Evolutionary conservation across 2,329 filamentous ascomycete genomes (phyloP).

Genomic region (Alternaria panax): DNA sequence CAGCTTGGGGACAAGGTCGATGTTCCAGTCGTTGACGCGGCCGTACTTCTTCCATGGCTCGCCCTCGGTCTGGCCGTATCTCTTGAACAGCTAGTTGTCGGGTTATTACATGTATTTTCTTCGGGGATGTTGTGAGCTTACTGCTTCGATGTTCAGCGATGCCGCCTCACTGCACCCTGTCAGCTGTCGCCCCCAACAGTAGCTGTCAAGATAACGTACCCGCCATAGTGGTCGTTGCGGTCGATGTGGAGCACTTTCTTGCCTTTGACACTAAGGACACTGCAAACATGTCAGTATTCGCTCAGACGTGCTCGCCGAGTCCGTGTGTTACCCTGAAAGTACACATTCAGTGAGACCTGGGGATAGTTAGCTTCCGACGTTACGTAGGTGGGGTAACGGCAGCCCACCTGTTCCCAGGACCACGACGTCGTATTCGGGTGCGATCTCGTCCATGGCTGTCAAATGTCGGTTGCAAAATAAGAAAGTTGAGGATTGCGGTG

Average conservation of each 20-base stretch:
- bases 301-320: constrained; percentile 1
- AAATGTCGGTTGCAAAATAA: constrained; percentile 18
- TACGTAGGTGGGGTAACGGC: constrained; percentile 50
- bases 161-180: constrained; percentile 77
- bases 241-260: constrained; percentile 99
- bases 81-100: constrained; percentile 82
- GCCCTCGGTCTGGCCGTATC: constrained; percentile 84
- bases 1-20: constrained; percentile 97
- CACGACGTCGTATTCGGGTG: constrained; percentile 97
- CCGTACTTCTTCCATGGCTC: constrained; percentile 99
- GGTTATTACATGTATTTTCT: constrained; percentile 53
- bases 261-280: constrained; percentile 96
- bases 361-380: constrained; percentile 37
- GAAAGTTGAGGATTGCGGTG: constrained; percentile 29
- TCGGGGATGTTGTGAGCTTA: constrained; percentile 60
- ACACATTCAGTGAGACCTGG: constrained; percentile 97
- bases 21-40: constrained; percentile 97
- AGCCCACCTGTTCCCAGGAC: constrained; percentile 92
- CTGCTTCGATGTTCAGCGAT: constrained; percentile 87
- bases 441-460: constrained; percentile 90
- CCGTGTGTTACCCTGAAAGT: constrained; percentile 79
- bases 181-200: constrained; percentile 24
- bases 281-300: constrained; percentile 49
- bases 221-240: constrained; percentile 97
- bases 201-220: constrained; percentile 64